Percentiles rank a stretch among this genome's conserved stretches.
Conservation (phyloP, 1,139 yeast genomes). For the Blastobotrys indianensis region DNA sequence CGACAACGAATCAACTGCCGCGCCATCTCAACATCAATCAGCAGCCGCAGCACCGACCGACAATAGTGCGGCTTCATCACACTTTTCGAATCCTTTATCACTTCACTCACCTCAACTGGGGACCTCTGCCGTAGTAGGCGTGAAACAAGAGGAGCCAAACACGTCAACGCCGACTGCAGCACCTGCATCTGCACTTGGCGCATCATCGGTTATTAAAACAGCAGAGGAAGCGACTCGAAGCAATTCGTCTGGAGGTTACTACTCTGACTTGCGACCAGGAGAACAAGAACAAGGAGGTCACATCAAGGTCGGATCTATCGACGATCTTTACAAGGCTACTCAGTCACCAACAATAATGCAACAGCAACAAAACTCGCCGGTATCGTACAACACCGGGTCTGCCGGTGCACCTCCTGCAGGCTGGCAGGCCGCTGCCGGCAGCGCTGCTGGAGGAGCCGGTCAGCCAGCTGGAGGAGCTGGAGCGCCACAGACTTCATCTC, state of each 20-base stretch:
- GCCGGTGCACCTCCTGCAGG: slow-evolving; percentile 7
- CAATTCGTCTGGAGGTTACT: not conserved
- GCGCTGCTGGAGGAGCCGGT: not conserved
- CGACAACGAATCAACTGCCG: too few species aligned
- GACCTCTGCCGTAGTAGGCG: too few species aligned
- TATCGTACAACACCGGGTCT: slow-evolving; percentile 2
- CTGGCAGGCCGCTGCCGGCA: not conserved
- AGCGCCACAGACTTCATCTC: slow-evolving; percentile 1
- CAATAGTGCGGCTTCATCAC: too few species aligned
- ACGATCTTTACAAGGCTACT: not conserved
- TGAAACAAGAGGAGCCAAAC: too few species aligned
- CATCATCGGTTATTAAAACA: too few species aligned
- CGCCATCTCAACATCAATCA: too few species aligned
- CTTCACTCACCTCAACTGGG: too few species aligned
- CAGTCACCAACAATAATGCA: not conserved
- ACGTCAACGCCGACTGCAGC: too few species aligned
- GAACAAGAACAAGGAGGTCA: not conserved
- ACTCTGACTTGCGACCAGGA: not conserved
- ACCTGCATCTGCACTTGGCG: too few species aligned
- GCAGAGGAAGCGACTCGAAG: not conserved
- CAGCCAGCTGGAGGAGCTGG: not conserved
- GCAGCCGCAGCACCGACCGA: too few species aligned
- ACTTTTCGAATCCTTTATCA: too few species aligned
- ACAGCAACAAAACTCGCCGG: not conserved
- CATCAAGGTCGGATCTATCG: not conserved